Evolutionary conservation across 2,329 filamentous ascomycete genomes (phyloP).

Genomic region (Talaromyces rugulosus): DNA sequence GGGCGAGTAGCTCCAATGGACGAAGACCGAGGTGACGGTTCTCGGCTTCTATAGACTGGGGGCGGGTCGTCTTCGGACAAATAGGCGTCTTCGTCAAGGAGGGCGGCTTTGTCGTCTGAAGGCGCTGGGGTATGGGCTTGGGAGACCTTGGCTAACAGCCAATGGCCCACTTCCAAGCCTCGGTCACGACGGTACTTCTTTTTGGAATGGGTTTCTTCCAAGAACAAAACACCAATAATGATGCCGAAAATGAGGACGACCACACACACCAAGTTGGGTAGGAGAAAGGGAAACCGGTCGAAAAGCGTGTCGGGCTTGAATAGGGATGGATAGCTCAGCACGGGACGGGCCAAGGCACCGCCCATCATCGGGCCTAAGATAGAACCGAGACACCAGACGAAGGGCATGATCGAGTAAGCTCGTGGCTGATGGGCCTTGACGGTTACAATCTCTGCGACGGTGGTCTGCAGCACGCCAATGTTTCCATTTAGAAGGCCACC

Average conservation of each 20-base stretch:
- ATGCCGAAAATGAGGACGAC: constrained; percentile 73
- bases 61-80: constrained; percentile 60
- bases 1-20: constrained; percentile 27
- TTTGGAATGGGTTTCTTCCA: constrained; percentile 89
- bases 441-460: constrained; percentile 88
- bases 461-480: constrained; percentile 92
- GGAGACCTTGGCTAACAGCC: constrained; percentile 49
- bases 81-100: constrained; percentile 51
- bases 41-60: constrained; percentile 63
- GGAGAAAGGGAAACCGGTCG: constrained; percentile 80
- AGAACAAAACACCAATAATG: constrained; percentile 72
- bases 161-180: constrained; percentile 71
- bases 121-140: constrained; percentile 21
- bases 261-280: constrained; percentile 88
- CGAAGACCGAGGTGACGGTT: constrained; percentile 50
- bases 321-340: constrained; percentile 69
- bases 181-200: constrained; percentile 72
- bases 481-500: constrained; percentile 94
- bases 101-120: constrained; percentile 15
- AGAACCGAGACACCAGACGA: constrained; percentile 96
- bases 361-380: constrained; percentile 91
- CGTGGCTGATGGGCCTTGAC: constrained; percentile 90
- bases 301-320: constrained; percentile 74
- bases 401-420: constrained; percentile 95
- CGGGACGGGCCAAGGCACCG: constrained; percentile 82